These are phyloP conservation scores for Heimioporus punctisporus DNA, from an alignment of 1,284 basidiomycete genomes.

Conservation along the genomic window DNA sequence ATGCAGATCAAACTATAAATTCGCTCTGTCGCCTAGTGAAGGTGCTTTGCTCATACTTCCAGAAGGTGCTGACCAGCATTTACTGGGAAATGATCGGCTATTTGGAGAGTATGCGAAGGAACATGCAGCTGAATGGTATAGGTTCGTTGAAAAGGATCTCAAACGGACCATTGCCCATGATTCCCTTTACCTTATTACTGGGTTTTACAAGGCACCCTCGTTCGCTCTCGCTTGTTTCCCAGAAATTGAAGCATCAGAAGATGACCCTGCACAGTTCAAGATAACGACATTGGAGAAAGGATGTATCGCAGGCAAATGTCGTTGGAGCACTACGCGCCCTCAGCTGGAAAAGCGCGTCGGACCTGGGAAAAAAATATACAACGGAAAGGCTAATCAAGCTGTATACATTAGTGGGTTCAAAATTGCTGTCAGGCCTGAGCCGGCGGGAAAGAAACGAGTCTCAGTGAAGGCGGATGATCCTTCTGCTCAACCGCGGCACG, in stretches of 20 bases:
- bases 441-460: too few relatives aligned
- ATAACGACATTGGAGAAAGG: not conserved
- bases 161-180: not conserved
- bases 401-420: conserved; percentile 11
- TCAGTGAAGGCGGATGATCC: too few relatives aligned
- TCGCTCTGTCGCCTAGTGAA: not conserved
- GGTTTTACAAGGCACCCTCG: conserved; percentile 6
- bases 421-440: not conserved
- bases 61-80: not conserved
- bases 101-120: not conserved
- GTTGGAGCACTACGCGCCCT: not conserved
- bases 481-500: too few relatives aligned
- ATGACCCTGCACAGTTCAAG: not conserved
- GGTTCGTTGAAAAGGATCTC: not conserved
- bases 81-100: not conserved
- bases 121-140: not conserved
- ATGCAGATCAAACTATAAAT: too few relatives aligned
- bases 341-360: too few relatives aligned
- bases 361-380: not conserved
- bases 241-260: not conserved
- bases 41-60: conserved; percentile 14
- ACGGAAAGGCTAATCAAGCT: conserved; percentile 4
- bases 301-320: not conserved
- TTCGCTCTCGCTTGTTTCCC: conserved; percentile 10
- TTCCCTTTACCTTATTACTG: conserved; percentile 14